These are phyloP conservation scores for Centrapalus pauciflorus DNA, from an alignment of 129 eudicot species.

Conservation along the genomic window DNA sequence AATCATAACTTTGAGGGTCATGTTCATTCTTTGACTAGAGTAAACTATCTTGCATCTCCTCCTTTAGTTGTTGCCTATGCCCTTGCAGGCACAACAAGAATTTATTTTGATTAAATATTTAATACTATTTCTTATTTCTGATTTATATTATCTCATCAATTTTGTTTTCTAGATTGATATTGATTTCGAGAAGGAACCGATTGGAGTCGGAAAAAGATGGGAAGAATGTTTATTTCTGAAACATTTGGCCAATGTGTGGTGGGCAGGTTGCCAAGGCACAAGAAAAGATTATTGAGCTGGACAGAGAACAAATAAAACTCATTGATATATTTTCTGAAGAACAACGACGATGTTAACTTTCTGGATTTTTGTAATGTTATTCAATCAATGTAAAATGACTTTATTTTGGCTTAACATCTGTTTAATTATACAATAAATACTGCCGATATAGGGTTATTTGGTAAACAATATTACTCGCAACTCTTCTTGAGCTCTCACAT, in stretches of 20 bases:
- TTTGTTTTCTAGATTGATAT: slow-evolving; percentile 66
- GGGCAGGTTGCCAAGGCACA: no score
- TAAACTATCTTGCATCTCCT: slow-evolving; percentile 96
- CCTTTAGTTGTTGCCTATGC: slow-evolving; percentile 97
- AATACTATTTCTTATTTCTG: neutral
- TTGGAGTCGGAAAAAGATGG: slow-evolving; percentile 96
- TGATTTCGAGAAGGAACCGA: slow-evolving; percentile 91
- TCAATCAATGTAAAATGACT: no score
- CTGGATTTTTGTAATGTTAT: no score
- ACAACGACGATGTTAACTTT: no score
- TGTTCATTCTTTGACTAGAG: slow-evolving; percentile 90
- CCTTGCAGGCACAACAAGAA: slow-evolving; percentile 88
- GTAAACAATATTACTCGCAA: no score
- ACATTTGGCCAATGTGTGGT: slow-evolving; percentile 97
- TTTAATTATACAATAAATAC: no score
- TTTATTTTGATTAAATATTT: neutral
- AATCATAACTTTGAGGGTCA: slow-evolving; percentile 93
- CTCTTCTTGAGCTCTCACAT: no score
- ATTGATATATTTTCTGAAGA: no score
- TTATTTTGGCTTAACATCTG: no score
- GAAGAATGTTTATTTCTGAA: slow-evolving; percentile 69
- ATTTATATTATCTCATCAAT: neutral
- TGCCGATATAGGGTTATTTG: no score
- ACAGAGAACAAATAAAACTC: no score
- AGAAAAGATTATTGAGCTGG: no score